Base-by-base conservation (phyloP, 257 asterid genomes). In the Solanum ahanhuiri region DNA sequence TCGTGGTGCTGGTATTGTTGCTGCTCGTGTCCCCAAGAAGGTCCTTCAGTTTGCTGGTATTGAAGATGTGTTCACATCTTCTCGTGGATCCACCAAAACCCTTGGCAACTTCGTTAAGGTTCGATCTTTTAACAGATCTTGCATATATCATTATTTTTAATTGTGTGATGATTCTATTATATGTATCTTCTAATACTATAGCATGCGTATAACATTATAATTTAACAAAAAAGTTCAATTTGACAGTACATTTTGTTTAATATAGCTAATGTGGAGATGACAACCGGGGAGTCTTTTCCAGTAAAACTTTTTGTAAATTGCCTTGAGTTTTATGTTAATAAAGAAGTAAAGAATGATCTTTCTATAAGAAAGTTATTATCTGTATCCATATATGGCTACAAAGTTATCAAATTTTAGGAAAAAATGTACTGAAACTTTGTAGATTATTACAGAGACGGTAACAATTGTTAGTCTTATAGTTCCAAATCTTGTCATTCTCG, bases 21-120 rank as follows among this genome's bases (percentile, higher is more conserved):
- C 98, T 3, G 98, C 98, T 6, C 92, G 98, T 57, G 98, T 95
- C 64, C 98, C 98, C 0, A 95, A 95, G 90, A 94, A 94, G 91
- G 98, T 95, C 48, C 93, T 95, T 10, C 98, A 95, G 91, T 95
- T 95, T 45, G 98, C 98, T 48, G 98, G 98, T 37, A 95, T 95
- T 86, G 97, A 94, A 12, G 98, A 95, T 81, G 98, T 95, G 1
- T 95, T 93, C 81, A 95, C 98, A 3, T 91, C 97, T 3, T 95
- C 98, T 17, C 94, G 98, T 14, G 98, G 98, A 7, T 95, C 98
- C 9, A 95, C 98, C 70, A 95, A 95, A 90, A 95, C 98, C 25
- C 97, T 95, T 2, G 98, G 98, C 20, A 95, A 95, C 88, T 95
- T 95, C 54, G 98, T 95, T 9, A 95, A 95, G 98, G 98, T 95